These are phyloP conservation scores for Takakia lepidozioides DNA, from an alignment of 225 moss, liverwort and hornwort genomes.

Conservation along the genomic window DNA sequence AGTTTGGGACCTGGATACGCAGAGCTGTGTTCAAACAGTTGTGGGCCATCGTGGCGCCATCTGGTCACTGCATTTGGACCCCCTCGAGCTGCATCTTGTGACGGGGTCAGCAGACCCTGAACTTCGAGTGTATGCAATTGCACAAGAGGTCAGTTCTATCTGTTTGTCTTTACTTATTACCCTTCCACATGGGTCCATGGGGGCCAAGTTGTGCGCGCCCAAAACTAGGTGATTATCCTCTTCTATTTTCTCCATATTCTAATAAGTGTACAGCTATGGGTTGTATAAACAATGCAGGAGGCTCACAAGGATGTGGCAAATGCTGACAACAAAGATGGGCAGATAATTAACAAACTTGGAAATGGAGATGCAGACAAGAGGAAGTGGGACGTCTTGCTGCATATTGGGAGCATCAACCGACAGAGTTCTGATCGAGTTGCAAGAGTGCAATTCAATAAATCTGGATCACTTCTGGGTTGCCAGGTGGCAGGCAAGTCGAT, in stretches of 20 bases:
- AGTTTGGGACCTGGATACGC: slow-evolving; percentile 97
- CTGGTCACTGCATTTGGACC: slow-evolving; percentile 87
- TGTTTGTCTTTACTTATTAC: too few species aligned
- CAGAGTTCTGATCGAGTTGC: slow-evolving; percentile 66
- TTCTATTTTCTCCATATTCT: too few species aligned
- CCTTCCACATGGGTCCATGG: too few species aligned
- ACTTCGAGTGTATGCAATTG: slow-evolving; percentile 60
- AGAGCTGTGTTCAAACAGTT: slow-evolving; percentile 85
- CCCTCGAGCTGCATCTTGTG: slow-evolving; percentile 71
- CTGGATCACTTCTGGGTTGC: slow-evolving; percentile 76
- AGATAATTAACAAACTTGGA: background rate
- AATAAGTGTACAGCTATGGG: too few species aligned
- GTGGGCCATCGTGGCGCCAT: slow-evolving; percentile 90
- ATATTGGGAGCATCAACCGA: slow-evolving; percentile 64
- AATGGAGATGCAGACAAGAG: slow-evolving; percentile 27
- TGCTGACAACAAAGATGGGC: slow-evolving; percentile 6
- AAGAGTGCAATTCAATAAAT: slow-evolving; percentile 65
- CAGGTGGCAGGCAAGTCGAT: slow-evolving; percentile 90
- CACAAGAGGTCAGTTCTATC: slow-evolving; percentile 21
- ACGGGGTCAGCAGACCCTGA: slow-evolving; percentile 82
- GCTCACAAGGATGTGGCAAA: slow-evolving; percentile 18
- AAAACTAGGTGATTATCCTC: too few species aligned
- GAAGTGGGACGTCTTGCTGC: slow-evolving; percentile 77
- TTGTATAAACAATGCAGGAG: too few species aligned
- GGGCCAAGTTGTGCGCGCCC: too few species aligned